Conservation (phyloP, 1,139 yeast species). For the Hyphopichia fennica region DNA sequence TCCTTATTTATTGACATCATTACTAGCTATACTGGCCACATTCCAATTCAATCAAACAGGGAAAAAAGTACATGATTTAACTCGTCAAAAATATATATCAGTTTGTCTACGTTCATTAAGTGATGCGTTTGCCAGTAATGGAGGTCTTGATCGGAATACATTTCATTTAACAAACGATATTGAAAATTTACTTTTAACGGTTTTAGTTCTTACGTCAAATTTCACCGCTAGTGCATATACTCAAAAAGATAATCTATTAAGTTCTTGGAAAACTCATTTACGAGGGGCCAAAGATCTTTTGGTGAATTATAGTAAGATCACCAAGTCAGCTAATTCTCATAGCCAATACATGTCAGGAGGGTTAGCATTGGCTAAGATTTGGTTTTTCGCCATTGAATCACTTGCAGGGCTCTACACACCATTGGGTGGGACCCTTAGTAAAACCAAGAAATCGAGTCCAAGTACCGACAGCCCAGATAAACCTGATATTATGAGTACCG, state of each 20-base stretch:
- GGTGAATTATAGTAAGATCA: conserved; percentile 27
- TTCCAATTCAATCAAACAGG: conserved; percentile 36
- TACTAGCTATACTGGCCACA: conserved; percentile 40
- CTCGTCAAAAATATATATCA: conserved; percentile 31
- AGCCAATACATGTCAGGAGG: conserved; percentile 27
- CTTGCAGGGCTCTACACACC: conserved; percentile 34
- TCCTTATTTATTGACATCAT: conserved; percentile 34
- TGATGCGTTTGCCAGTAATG: conserved; percentile 27
- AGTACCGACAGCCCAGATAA: neutral
- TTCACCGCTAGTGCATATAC: conserved; percentile 32
- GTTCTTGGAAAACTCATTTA: conserved; percentile 41
- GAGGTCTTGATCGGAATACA: conserved; percentile 9
- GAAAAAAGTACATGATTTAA: conserved; percentile 26
- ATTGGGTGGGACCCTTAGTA: conserved; percentile 31
- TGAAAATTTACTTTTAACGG: conserved; percentile 39
- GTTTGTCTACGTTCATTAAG: conserved; percentile 33
- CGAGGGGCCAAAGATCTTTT: conserved; percentile 43
- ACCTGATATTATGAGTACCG: conserved; percentile 7
- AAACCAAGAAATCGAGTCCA: conserved; percentile 6
- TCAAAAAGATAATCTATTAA: conserved; percentile 17
- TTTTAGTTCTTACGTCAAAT: conserved; percentile 34
- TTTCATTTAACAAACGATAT: conserved; percentile 26
- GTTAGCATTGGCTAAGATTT: conserved; percentile 43
- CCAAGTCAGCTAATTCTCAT: conserved; percentile 8
- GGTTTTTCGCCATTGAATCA: conserved; percentile 46